phyloP scores from a whole-genome alignment of 78 protist species.

The Planoprotostelium fungivorum region DNA sequence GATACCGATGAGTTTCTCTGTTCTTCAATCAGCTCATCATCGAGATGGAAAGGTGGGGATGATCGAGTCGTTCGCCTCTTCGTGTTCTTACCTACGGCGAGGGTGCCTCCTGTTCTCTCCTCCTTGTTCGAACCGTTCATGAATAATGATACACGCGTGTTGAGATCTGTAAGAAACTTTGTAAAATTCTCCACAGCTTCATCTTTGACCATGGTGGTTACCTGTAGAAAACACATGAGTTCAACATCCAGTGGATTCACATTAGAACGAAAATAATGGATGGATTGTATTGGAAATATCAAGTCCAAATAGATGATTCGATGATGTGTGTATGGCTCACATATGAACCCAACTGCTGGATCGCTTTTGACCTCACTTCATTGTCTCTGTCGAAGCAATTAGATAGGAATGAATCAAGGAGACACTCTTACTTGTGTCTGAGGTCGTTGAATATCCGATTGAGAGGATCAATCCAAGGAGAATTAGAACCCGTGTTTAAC shows the following conservation, averaged over 20 bases:
- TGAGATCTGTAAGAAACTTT: background rate
- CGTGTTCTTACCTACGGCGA: background rate
- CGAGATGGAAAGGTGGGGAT: too few species aligned
- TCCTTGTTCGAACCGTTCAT: background rate
- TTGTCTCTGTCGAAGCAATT: background rate
- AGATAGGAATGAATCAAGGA: background rate
- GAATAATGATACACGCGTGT: background rate
- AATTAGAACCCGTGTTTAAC: background rate
- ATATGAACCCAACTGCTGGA: background rate
- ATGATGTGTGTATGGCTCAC: too few species aligned
- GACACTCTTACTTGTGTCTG: background rate
- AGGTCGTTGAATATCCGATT: background rate
- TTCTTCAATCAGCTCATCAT: background rate
- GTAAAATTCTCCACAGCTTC: background rate
- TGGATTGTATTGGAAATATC: background rate
- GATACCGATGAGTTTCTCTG: background rate
- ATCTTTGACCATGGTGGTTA: background rate
- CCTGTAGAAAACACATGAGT: too few species aligned
- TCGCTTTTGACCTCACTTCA: background rate
- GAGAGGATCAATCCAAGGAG: background rate
- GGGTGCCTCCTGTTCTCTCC: background rate
- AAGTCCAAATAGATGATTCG: background rate
- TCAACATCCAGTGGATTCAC: too few species aligned
- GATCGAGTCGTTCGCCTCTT: too few species aligned
- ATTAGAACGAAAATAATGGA: too few species aligned